Conservation (phyloP, 1,284 basidiomycete species). For the Cryptococcus floricola region DNA sequence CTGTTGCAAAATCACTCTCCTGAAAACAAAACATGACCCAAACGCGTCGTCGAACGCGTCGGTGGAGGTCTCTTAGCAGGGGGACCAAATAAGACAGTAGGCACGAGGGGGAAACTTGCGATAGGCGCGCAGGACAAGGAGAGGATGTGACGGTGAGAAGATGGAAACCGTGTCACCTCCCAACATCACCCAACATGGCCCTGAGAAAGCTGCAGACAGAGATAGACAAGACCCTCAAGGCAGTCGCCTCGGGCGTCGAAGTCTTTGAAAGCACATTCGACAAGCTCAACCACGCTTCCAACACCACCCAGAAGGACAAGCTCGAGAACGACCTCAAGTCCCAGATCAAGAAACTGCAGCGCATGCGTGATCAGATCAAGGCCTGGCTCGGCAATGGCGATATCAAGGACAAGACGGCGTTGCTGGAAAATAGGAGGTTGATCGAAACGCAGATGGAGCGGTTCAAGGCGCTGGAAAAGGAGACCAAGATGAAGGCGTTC, state of each 20-base stretch:
- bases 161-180: too few species aligned
- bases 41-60: background rate
- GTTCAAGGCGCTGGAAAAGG: conserved; percentile 99
- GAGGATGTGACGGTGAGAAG: too few species aligned
- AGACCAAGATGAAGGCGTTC: conserved; percentile 99
- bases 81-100: background rate
- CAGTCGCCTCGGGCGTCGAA: conserved; percentile 89
- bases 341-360: conserved; percentile 98
- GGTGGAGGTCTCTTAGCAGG: background rate
- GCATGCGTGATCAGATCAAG: conserved; percentile 98
- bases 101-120: background rate
- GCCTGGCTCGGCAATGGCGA: conserved; percentile 97
- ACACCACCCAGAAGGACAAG: conserved; percentile 91
- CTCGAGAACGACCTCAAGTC: conserved; percentile 92
- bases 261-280: conserved; percentile 92
- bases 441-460: conserved; percentile 99
- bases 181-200: conserved; percentile 30
- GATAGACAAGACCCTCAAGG: conserved; percentile 94
- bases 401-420: conserved; percentile 95
- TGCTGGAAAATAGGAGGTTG: conserved; percentile 88
- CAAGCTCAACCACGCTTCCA: conserved; percentile 90
- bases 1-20: background rate
- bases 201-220: conserved; percentile 60
- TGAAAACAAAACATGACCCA: background rate
- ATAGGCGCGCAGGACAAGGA: too few species aligned